Percentiles rank a stretch among this genome's conserved stretches.
phyloP scores from a whole-genome alignment of 176 grass and related monocot genomes.

The Bromus sterilis region DNA sequence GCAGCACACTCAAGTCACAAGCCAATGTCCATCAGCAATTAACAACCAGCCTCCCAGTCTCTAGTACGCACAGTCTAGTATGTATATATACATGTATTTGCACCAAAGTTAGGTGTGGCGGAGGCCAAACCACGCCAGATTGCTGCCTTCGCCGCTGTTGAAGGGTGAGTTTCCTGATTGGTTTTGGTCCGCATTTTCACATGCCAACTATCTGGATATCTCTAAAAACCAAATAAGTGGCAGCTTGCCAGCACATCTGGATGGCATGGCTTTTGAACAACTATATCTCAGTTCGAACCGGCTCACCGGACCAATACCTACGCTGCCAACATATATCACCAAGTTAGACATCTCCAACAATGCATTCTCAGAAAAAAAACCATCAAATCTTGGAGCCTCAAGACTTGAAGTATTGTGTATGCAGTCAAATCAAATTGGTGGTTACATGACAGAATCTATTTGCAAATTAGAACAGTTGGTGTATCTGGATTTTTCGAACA shows the following conservation, averaged over 20 bases:
- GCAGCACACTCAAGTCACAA: no score
- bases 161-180: background rate
- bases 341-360: constrained; percentile 1
- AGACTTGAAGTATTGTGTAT: background rate
- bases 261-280: background rate
- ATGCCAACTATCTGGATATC: background rate
- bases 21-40: no score
- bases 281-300: background rate
- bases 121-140: no score
- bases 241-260: background rate
- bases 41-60: no score
- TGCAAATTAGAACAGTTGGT: background rate
- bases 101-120: no score
- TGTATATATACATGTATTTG: no score
- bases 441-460: constrained; percentile 16
- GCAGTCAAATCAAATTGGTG: constrained; percentile 14
- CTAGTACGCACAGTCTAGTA: no score
- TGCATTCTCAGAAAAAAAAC: background rate
- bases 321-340: background rate
- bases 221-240: constrained; percentile 27
- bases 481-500: background rate
- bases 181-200: constrained; percentile 13
- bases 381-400: background rate
- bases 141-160: no score
- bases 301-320: background rate